Base-by-base conservation (phyloP, 345 rosid species). In the Euphorbia peplus region DNA sequence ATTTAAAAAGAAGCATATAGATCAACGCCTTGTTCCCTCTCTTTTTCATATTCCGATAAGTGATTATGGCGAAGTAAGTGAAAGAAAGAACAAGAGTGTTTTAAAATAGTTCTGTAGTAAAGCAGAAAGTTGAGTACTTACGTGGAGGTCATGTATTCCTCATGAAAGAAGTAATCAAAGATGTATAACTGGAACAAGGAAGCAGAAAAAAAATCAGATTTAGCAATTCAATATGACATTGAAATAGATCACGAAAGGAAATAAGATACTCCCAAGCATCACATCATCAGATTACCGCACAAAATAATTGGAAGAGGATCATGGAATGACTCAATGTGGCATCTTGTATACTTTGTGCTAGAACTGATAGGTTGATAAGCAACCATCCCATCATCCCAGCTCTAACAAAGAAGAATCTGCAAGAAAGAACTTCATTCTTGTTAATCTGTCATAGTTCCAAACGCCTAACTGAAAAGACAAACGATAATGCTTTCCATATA, bases 381-480 rank as follows among this genome's bases (percentile, higher is more conserved):
- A 93, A 85, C 97, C 97, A 93, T 68, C 97, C 97, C 97, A 91
- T 89, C 97, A 93, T 93, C 69, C 97, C 98, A 32, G 96, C 97
- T 86, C 92, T 84, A 57, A 93, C 98, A 79, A 89, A 90, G 86
- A 90, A 87, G 84, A 93, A 89, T 73, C 97, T 90, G 74, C 64
- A 71, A 69, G 70, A 62, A 52, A 71, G 22, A 78, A 63, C 39
- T 59, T 42, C 46, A 57, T 52, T 44, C 58, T 55, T 42, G 52
- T 59, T 62, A 81, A 71, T 64, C 1, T 18, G 53, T 8, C 37
- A 61, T 3, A 22, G 1, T 50, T 25, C 35, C 41, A 3, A 26
- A 50, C 50, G 25, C 25, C 66, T 61, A 37, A 1, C 26, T 51
- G 13, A 70, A n/a, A 56, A 18, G 6, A 2, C 16, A 22, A 70